These are phyloP conservation scores for Solanum dulcamara DNA, from an alignment of 257 asterid species.

Conservation along the genomic window DNA sequence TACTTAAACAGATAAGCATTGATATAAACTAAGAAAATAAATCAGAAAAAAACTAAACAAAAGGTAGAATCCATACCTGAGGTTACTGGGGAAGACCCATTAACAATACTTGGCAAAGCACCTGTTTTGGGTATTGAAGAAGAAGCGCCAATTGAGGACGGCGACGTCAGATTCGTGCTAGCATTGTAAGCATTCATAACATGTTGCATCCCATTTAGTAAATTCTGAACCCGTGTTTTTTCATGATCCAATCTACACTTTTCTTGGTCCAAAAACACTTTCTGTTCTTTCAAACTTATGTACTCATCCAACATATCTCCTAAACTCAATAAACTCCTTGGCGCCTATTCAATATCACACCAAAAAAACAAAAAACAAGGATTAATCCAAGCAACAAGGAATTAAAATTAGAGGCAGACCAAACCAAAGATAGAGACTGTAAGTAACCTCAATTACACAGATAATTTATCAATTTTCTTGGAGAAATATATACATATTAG, in stretches of 20 bases:
- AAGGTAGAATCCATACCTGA: neutral
- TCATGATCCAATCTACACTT: conserved; percentile 68
- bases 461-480: neutral
- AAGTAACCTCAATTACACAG: neutral
- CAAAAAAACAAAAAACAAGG: neutral
- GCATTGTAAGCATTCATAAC: conserved; percentile 59
- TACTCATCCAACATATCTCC: conserved; percentile 80
- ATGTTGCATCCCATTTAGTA: conserved; percentile 70
- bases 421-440: neutral
- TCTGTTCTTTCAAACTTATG: conserved; percentile 70
- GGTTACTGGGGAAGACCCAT: neutral
- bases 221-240: conserved; percentile 48
- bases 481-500: neutral
- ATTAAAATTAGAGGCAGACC: neutral
- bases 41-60: neutral
- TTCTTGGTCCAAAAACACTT: conserved; percentile 62
- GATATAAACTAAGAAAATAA: neutral
- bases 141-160: conserved; percentile 15
- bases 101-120: neutral
- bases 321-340: conserved; percentile 75
- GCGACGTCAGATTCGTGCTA: conserved; percentile 17
- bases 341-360: conserved; percentile 35
- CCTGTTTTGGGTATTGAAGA: neutral
- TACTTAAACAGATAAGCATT: neutral
- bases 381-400: neutral